These are phyloP conservation scores for Penicillium crustosum DNA, from an alignment of 2,329 filamentous ascomycete genomes.

Conservation along the genomic window DNA sequence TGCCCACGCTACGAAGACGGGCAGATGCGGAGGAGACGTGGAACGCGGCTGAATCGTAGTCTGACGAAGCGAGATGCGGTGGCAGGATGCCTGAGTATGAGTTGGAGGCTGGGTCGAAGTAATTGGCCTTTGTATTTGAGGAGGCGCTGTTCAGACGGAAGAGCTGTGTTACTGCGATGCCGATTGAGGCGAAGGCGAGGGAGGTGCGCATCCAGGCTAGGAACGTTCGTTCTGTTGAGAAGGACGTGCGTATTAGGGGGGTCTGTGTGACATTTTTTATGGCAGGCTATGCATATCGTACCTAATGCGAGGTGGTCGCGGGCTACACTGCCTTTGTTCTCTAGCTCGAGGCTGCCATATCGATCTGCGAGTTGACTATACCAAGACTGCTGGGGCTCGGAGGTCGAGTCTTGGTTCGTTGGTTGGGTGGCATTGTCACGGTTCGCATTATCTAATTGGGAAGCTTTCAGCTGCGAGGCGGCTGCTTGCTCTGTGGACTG, in stretches of 20 bases:
- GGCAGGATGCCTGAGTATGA: slow-evolving; percentile 13
- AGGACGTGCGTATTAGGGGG: slow-evolving; percentile 4
- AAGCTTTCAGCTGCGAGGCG: slow-evolving; percentile 1
- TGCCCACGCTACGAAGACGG: slow-evolving; percentile 54
- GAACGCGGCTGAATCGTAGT: slow-evolving; percentile 19
- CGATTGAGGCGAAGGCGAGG: slow-evolving; percentile 64
- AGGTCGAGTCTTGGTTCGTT: slow-evolving; percentile 4
- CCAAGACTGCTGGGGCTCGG: slow-evolving; percentile 37
- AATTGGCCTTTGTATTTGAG: slow-evolving; percentile 4
- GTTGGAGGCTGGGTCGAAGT: background rate
- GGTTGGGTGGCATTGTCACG: slow-evolving; percentile 4
- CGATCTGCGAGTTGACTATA: slow-evolving; percentile 55
- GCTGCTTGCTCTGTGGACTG: slow-evolving; percentile 28
- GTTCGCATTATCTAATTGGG: background rate
- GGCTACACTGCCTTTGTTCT: slow-evolving; percentile 66
- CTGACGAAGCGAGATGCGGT: slow-evolving; percentile 20
- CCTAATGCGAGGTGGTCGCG: slow-evolving; percentile 64
- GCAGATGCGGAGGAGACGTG: slow-evolving; percentile 19
- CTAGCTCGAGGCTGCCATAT: slow-evolving; percentile 62
- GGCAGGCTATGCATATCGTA: slow-evolving; percentile 32
- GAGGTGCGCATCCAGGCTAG: slow-evolving; percentile 67
- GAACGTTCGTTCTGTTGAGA: slow-evolving; percentile 62
- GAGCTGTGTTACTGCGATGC: slow-evolving; percentile 65
- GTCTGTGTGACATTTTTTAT: background rate
- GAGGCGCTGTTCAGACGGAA: slow-evolving; percentile 61